Percentiles rank a stretch among this genome's conserved stretches.
Conservation (phyloP, 1,284 basidiomycete species). For the Cutaneotrichosporon cavernicola region DNA sequence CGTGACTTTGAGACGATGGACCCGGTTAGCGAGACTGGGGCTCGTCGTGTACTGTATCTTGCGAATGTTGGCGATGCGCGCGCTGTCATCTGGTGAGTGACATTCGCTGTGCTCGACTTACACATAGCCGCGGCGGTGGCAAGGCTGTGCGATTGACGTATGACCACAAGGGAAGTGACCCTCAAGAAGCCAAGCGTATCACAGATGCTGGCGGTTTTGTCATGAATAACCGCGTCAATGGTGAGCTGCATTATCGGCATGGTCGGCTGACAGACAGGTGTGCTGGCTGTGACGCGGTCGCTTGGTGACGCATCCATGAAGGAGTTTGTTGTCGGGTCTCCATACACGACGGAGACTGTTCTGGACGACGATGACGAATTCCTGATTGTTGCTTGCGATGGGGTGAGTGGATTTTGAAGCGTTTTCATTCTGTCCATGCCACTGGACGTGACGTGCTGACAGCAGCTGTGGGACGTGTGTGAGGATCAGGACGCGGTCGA, state of each 20-base stretch:
- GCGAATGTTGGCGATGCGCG: constrained; percentile 81
- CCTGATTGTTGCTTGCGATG: constrained; percentile 94
- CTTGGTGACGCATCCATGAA: constrained; percentile 99
- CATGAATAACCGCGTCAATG: constrained; percentile 97
- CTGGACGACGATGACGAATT: constrained; percentile 89
- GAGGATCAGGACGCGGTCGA: constrained; percentile 91
- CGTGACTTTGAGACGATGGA: constrained; percentile 48
- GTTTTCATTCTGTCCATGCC: neutral
- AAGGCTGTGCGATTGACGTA: constrained; percentile 92
- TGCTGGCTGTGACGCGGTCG: constrained; percentile 92
- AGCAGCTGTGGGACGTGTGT: constrained; percentile 92
- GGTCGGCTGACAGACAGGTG: constrained; percentile 54
- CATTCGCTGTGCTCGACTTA: neutral
- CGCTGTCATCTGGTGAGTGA: constrained; percentile 52
- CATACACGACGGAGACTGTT: constrained; percentile 96
- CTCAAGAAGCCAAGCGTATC: constrained; percentile 95
- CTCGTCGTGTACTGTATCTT: constrained; percentile 81
- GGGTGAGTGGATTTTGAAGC: constrained; percentile 62
- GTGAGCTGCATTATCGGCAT: constrained; percentile 36
- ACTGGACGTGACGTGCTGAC: neutral
- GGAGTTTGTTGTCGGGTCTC: constrained; percentile 96
- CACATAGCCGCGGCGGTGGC: constrained; percentile 69
- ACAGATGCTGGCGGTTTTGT: constrained; percentile 98
- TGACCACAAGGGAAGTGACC: constrained; percentile 97
- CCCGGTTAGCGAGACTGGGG: constrained; percentile 31